These are phyloP conservation scores for Magnusiomyces tetraspermus DNA, from an alignment of 1,139 yeast species.

Conservation along the genomic window DNA sequence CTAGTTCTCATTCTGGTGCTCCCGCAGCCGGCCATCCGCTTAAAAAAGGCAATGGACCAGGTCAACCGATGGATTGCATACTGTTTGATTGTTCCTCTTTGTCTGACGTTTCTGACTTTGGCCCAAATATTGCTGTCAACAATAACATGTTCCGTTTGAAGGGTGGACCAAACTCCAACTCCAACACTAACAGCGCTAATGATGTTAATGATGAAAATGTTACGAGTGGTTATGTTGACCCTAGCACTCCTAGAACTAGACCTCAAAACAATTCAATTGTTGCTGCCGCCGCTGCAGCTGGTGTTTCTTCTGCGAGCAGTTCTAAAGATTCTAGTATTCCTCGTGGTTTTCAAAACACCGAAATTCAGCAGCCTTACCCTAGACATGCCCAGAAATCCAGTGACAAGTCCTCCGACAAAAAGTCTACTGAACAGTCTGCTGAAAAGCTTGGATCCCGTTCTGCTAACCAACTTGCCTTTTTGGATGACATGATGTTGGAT, in stretches of 20 bases:
- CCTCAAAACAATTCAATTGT: background rate
- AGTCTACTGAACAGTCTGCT: too few relatives aligned
- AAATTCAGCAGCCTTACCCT: background rate
- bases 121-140: background rate
- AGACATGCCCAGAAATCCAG: background rate
- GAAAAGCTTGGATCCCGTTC: too few relatives aligned
- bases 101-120: slow-evolving; percentile 5
- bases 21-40: background rate
- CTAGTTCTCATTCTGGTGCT: too few relatives aligned
- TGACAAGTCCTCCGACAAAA: too few relatives aligned
- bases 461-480: slow-evolving; percentile 2
- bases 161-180: too few relatives aligned
- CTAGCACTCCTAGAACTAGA: background rate
- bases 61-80: slow-evolving; percentile 4
- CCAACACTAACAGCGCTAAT: too few relatives aligned
- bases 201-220: too few relatives aligned
- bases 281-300: background rate
- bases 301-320: background rate
- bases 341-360: slow-evolving; percentile 5
- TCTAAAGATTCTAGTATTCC: slow-evolving; percentile 4
- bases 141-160: slow-evolving; percentile 1
- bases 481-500: slow-evolving; percentile 13
- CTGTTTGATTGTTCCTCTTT: slow-evolving; percentile 7
- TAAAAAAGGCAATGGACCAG: background rate
- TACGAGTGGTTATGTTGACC: too few relatives aligned